Evolutionary conservation across 768 basidiomycete genomes (phyloP), one percentile per base, ranked within the genome.

Genomic region (button mushroom (Agaricus bisporus)): DNA sequence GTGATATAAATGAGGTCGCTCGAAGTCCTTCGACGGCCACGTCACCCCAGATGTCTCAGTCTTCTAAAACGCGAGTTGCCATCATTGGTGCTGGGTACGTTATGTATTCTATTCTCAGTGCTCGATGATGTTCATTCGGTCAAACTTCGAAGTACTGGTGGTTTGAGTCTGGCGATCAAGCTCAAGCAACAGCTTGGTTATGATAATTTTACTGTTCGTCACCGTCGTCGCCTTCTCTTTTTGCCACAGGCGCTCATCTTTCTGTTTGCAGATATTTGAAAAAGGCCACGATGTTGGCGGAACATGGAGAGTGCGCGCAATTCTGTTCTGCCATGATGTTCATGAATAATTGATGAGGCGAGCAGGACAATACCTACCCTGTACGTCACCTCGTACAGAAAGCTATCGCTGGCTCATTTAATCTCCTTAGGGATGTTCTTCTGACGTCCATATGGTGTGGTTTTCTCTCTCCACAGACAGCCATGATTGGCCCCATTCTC

Each of bases 391-490:
- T 10, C 14, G n/a, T 38, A 12, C 37, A 15, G 18, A 5, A 37
- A 5, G 35, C 6, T 41, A n/a, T 5, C 12, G 20, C 41, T 43
- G 20, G 20, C 29, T 17, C 28, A 25, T 11, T 55, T 22, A 22
- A 22, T 15, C 35, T 20, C 25, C 41, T 17, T 51, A 72, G 76
- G 78, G 77, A 25, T 71, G 76, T 59, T 62, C 71, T 2, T 79
- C 75, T 0, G 78, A 79, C 53, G 61, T 77, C 17, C 55, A 63
- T 7, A 69, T 72, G 46, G 66, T 70, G 37, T 74, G 72, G 63
- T 79, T 76, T 57, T 73, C 71, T 22, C 65, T 77, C n/a, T 79
- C 78, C 1, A 69, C 75, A 3, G 77, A 79, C 42, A 68, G 74
- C 7, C 70, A 73, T 5, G 64, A 77, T 54, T 81, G 79, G 79